A percentile compares a stretch with the other conserved stretches of the same genome.
Conservation (phyloP, 73 alveolate species). For the Paramecium biaurelia region DNA sequence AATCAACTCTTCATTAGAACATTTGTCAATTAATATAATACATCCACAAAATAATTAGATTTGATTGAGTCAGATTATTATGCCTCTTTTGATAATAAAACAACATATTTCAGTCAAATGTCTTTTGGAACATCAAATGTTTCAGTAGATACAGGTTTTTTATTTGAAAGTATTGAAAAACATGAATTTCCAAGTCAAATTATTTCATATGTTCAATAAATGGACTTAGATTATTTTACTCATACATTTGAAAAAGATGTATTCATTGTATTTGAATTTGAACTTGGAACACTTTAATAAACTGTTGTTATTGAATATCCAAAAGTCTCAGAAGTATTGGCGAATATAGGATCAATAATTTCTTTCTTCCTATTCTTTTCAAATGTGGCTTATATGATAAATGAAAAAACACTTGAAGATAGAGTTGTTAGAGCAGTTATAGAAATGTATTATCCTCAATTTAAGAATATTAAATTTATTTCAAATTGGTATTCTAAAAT, state of each 20-base stretch:
- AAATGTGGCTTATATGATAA: not conserved
- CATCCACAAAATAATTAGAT: not conserved
- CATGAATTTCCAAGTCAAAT: not conserved
- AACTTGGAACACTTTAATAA: not conserved
- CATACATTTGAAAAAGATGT: not conserved
- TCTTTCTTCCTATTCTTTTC: conserved; percentile 24
- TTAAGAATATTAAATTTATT: not conserved
- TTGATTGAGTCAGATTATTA: not conserved
- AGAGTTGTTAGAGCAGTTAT: not conserved
- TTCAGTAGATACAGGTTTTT: not conserved
- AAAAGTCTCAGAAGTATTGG: not conserved
- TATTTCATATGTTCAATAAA: not conserved
- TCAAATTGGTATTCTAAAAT: not conserved
- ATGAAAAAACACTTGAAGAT: conserved; percentile 8
- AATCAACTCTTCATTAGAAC: not conserved
- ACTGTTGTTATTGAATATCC: not conserved
- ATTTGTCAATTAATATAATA: not conserved
- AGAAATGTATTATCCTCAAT: not conserved
- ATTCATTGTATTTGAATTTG: not conserved
- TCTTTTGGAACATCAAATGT: not conserved
- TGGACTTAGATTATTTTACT: not conserved
- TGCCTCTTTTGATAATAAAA: conserved; percentile 5
- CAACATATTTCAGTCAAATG: not conserved
- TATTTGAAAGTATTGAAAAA: not conserved
- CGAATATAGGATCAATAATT: not conserved